Evolutionary conservation across 352 stramenopile species (phyloP).

Genomic region (Globisporangium cederbergense): DNA sequence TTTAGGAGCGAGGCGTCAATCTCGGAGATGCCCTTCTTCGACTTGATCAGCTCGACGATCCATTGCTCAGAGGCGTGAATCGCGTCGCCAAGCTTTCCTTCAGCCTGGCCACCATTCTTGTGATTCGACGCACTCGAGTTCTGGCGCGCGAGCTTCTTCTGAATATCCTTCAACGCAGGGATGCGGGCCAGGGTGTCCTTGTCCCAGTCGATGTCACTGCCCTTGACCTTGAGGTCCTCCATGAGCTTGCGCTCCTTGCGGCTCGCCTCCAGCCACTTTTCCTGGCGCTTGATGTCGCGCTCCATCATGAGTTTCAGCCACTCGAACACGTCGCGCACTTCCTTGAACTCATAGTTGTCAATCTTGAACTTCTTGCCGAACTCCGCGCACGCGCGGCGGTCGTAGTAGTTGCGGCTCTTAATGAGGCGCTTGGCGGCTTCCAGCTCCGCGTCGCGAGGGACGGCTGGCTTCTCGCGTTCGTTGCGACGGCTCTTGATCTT

Average conservation of each 20-base stretch:
- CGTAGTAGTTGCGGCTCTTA: constrained; percentile 89
- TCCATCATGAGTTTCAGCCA: constrained; percentile 79
- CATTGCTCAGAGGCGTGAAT: constrained; percentile 84
- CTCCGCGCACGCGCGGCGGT: constrained; percentile 74
- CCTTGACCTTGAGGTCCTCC: constrained; percentile 78
- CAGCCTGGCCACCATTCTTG: constrained; percentile 33
- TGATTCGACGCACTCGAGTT: constrained; percentile 29
- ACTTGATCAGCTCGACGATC: constrained; percentile 84
- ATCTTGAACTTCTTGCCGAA: constrained; percentile 83
- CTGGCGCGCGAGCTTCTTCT: constrained; percentile 72
- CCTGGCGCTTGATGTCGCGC: constrained; percentile 80
- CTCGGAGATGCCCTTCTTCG: constrained; percentile 85
- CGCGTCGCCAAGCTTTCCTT: constrained; percentile 54
- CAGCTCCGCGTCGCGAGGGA: constrained; percentile 69
- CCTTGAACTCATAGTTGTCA: constrained; percentile 70
- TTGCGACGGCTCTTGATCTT: constrained; percentile 79
- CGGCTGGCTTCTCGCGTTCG: constrained; percentile 65
- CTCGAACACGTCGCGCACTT: constrained; percentile 83
- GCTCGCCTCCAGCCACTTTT: constrained; percentile 79
- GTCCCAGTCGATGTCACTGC: constrained; percentile 84
- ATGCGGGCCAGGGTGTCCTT: constrained; percentile 83
- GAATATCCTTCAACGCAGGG: constrained; percentile 80
- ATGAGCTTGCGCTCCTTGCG: constrained; percentile 88
- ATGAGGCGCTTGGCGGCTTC: constrained; percentile 74
- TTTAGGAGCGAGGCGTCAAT: constrained; percentile 70